Conservation (phyloP, 352 stramenopile genomes). For the Pythium grandisporangium region DNA sequence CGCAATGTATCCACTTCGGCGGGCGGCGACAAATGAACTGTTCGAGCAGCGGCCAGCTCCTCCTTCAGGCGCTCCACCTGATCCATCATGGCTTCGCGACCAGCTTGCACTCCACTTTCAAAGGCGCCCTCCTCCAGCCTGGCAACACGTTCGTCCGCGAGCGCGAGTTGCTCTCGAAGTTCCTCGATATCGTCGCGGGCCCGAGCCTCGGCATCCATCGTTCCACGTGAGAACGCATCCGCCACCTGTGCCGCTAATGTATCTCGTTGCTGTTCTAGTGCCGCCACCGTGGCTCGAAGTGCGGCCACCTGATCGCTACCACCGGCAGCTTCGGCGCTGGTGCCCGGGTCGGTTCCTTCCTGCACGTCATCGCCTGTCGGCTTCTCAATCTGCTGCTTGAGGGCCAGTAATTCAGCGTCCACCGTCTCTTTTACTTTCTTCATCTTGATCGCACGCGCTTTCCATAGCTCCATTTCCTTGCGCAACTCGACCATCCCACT, state of each 20-base stretch:
- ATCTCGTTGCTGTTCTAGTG: slow-evolving; percentile 3
- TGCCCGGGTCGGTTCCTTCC: slow-evolving; percentile 6
- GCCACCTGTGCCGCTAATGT: neutral
- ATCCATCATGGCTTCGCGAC: slow-evolving; percentile 8
- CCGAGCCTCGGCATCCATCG: neutral
- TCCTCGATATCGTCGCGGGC: slow-evolving; percentile 1
- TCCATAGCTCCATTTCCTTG: slow-evolving; percentile 70
- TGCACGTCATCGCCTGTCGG: too few relatives aligned
- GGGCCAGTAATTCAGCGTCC: slow-evolving; percentile 44
- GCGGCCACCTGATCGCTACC: neutral
- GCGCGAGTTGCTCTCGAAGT: slow-evolving; percentile 4
- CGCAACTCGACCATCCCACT: slow-evolving; percentile 4
- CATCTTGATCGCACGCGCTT: slow-evolving; percentile 73
- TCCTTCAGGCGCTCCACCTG: slow-evolving; percentile 26
- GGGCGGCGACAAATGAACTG: slow-evolving; percentile 17
- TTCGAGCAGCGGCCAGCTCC: slow-evolving; percentile 27
- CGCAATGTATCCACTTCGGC: slow-evolving; percentile 31
- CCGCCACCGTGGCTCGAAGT: slow-evolving; percentile 6
- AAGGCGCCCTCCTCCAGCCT: neutral
- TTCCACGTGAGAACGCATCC: neutral
- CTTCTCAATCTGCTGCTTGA: slow-evolving; percentile 33
- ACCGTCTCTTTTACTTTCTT: slow-evolving; percentile 74
- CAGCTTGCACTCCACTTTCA: neutral
- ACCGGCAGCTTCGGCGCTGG: neutral
- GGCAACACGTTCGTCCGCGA: neutral